Conservation (phyloP, 805 yeast genomes). For the Blastobotrys parvus region DNA sequence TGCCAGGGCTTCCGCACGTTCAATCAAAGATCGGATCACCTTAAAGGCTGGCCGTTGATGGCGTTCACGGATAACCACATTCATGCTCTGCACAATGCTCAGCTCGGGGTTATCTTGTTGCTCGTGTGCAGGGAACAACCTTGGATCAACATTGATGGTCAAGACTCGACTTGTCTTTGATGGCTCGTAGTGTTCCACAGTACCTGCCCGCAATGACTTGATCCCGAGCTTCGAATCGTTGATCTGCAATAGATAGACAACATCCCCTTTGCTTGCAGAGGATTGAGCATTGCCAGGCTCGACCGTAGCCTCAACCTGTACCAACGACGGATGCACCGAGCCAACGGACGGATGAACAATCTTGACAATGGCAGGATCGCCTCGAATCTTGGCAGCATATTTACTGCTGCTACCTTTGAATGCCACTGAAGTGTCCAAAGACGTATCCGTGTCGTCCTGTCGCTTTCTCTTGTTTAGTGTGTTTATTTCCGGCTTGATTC, state of each 20-base stretch:
- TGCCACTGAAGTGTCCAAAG: background rate
- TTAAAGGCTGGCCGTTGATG: background rate
- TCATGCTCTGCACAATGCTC: background rate
- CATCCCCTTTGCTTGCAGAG: background rate
- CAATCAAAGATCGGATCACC: constrained; percentile 5
- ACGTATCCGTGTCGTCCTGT: background rate
- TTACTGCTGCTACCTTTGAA: background rate
- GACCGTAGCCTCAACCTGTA: background rate
- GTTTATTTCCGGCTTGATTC: background rate
- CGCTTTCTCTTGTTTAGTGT: background rate
- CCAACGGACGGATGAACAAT: background rate
- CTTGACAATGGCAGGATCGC: background rate
- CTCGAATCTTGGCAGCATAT: background rate
- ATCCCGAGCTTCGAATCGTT: background rate
- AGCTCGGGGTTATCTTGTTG: background rate
- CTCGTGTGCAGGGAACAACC: background rate
- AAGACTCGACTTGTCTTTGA: too few relatives aligned
- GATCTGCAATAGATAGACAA: constrained; percentile 13
- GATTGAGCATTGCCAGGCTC: background rate
- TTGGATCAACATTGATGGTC: constrained; percentile 1
- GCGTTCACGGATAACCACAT: background rate
- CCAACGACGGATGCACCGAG: background rate
- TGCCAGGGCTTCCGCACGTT: background rate
- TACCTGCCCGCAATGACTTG: too few relatives aligned
- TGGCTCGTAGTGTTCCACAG: too few relatives aligned